A percentile compares a stretch with the other conserved stretches of the same genome.
phyloP scores from a whole-genome alignment of 2,329 filamentous ascomycete species.

The Colletotrichum spaethianum region DNA sequence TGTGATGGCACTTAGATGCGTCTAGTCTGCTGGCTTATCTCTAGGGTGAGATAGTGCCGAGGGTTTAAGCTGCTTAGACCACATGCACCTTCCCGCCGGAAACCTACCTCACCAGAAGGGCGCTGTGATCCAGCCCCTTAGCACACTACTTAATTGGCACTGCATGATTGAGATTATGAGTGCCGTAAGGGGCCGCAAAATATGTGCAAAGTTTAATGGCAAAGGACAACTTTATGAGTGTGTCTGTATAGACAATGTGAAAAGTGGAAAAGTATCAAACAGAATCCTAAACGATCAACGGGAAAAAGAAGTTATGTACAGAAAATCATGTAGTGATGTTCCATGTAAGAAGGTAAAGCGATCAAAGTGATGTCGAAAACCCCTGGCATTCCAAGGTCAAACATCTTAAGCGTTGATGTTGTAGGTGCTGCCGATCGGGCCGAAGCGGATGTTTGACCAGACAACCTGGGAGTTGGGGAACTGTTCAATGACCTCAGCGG shows the following conservation, averaged over 20 bases:
- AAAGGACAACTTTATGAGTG: neutral
- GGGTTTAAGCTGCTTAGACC: too few relatives aligned
- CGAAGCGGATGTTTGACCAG: slow-evolving; percentile 66
- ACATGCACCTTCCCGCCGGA: too few relatives aligned
- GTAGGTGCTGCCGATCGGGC: slow-evolving; percentile 60
- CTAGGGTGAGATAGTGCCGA: too few relatives aligned
- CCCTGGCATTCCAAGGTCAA: neutral
- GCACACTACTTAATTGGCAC: neutral
- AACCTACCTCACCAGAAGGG: too few relatives aligned
- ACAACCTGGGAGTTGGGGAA: slow-evolving; percentile 56
- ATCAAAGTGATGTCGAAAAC: neutral
- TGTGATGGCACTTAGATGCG: too few relatives aligned
- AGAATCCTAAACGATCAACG: neutral
- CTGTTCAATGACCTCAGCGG: slow-evolving; percentile 57
- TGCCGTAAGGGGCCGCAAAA: neutral
- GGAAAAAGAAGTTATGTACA: slow-evolving; percentile 31
- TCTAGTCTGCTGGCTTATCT: too few relatives aligned
- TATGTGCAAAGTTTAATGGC: neutral
- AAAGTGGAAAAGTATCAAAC: neutral
- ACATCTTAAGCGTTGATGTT: neutral
- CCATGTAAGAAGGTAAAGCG: neutral
- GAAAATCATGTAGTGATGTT: neutral
- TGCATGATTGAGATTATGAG: neutral
- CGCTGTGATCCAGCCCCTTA: neutral
- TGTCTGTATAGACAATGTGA: neutral